Base-by-base conservation (phyloP, 2,329 filamentous ascomycete species). In the Aspergillus carbonarius region DNA sequence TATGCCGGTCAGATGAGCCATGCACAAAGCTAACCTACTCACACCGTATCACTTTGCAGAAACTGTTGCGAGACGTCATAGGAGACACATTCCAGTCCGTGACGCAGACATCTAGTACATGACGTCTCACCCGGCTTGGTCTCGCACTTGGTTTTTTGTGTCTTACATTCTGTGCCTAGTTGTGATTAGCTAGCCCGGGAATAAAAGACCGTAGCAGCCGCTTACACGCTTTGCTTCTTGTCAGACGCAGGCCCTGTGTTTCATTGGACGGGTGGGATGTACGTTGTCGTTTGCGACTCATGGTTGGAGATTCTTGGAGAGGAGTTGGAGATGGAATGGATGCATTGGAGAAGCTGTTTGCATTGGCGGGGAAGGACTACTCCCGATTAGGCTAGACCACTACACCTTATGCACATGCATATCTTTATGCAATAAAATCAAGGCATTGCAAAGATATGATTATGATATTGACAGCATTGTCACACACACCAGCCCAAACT, bases 41-140 rank as follows among this genome's bases (percentile, higher is more conserved):
- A 59, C 57, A 23, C 51, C 7, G 54, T 44, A 30, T 62, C 60
- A 3, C 60, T 54, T 2, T 62, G 53, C 9, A 62, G 10, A 25
- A 62, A 60, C n/a, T 58, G 53, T 15, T 57, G 60, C 12, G 57
- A 44, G 40, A 62, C 50, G 23, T 62, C 53, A 40, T 62, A 37
- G 3, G 58, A 47, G 13, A 62, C 46, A 20, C 60, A 60, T 30
- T 60, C 34, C 1, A 62, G n/a, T 2, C 54, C 51, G 10, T 53
- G 34, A 3, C 27, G 48, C 12, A 55, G 12, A 30, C 48, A 57
- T 55, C 40, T 55, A 6, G 32, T 54, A 27, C 56, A 57, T 39
- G 55, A 39, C 39, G 52, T 49, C 6, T 57, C 32, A 13, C 34
- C 58, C 40, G 56, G 77, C 73, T 40, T 54, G 4, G 55, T 50